phyloP scores from a whole-genome alignment of 768 basidiomycete species.

The Boletus pseudopeckii region DNA sequence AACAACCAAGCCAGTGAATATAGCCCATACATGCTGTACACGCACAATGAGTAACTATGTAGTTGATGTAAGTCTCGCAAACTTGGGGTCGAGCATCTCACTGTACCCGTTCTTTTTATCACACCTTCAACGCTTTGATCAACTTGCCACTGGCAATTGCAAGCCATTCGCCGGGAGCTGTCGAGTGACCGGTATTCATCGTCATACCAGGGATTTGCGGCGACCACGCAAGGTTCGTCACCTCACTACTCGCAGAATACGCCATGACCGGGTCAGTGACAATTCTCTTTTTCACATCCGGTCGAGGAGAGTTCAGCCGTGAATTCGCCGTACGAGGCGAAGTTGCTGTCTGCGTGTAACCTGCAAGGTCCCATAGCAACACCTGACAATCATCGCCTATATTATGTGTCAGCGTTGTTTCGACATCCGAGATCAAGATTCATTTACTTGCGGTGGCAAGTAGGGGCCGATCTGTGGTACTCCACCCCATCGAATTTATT shows the following conservation, averaged over 20 bases:
- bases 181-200: conserved; percentile 71
- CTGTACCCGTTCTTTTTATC: conserved; percentile 19
- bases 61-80: background rate
- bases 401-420: background rate
- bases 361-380: conserved; percentile 86
- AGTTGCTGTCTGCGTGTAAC: conserved; percentile 55
- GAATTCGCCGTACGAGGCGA: conserved; percentile 70
- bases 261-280: conserved; percentile 80
- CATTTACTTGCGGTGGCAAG: conserved; percentile 81
- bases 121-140: conserved; percentile 80
- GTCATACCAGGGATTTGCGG: conserved; percentile 75
- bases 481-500: conserved; percentile 90
- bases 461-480: conserved; percentile 75
- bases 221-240: conserved; percentile 88
- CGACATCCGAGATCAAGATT: background rate
- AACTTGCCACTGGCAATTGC: conserved; percentile 80
- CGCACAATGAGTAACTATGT: background rate
- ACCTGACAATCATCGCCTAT: conserved; percentile 92
- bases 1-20: background rate
- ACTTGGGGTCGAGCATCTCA: background rate
- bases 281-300: conserved; percentile 73
- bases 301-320: conserved; percentile 74
- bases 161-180: conserved; percentile 80
- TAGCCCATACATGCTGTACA: background rate
- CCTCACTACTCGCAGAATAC: conserved; percentile 72